Base-by-base conservation (phyloP, 106 monocot genomes). In the Dioscorea alata region DNA sequence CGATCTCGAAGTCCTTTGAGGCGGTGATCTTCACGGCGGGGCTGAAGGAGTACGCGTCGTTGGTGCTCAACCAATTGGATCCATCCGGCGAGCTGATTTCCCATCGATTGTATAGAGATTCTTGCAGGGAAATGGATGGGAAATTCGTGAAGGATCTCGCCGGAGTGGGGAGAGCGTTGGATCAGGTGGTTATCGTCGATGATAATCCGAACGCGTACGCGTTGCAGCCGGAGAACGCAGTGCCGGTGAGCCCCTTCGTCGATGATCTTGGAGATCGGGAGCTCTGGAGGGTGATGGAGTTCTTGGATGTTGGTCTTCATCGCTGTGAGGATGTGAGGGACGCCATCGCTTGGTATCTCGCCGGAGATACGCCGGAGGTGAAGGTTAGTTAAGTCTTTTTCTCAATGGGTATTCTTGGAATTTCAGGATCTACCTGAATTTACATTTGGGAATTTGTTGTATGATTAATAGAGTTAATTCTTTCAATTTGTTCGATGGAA, bases 21-120 rank as follows among this genome's bases (percentile, higher is more conserved):
- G 65, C 92, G 13, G 83, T 97, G 15, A 76, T 97, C 18, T 97
- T 92, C 79, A 97, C 97, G 9, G 97, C 97, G 1, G 97, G 92
- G 61, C 52, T 92, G 49, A 64, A 50, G 67, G 92, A 82, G 75
- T 97, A 97, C 67, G 97, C 97, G 0, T 89, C 92, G 12, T 84
- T 86, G 32, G 89, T 97, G n/a, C 81, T 97, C 49, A 84, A 92
- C 76, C 71, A 51, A 19, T 73, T 97, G 6, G 97, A 97, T 62
- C 89, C 89, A 0, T 33, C 17, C 3, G 76, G 79, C 0, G 69
- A 66, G 32, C 0, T 89, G 57, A 74, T 97, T 32, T 21, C 79
- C 28, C 97, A 97, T 80, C 72, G 92, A 50, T 76, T 97, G 60
- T 97, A 92, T 60, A 57, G 97, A 17, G 88, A 87, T 48, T 77